These are phyloP conservation scores for Russula earlei DNA, from an alignment of 768 basidiomycete species.

Conservation along the genomic window DNA sequence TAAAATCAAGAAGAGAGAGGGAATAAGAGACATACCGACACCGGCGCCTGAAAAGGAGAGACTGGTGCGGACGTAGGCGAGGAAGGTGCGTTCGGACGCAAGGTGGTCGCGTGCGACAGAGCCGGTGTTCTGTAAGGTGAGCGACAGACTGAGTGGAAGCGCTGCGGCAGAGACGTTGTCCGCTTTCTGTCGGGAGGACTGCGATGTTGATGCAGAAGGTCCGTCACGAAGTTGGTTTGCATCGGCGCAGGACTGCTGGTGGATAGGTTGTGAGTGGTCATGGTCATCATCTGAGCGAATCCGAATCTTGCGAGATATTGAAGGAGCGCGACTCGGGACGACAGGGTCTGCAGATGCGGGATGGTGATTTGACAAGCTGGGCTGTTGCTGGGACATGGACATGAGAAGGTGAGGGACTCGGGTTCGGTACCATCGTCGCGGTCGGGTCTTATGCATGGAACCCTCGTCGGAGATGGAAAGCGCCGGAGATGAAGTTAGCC, in stretches of 20 bases:
- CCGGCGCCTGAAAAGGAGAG: conserved; percentile 40
- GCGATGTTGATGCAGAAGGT: too few relatives aligned
- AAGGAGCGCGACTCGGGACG: background rate
- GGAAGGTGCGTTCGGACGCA: conserved; percentile 41
- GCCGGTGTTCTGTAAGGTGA: conserved; percentile 37
- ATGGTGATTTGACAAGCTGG: too few relatives aligned
- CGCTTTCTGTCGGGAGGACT: background rate
- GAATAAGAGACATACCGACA: conserved; percentile 31
- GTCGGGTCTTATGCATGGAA: too few relatives aligned
- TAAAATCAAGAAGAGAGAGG: background rate
- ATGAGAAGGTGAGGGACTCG: too few relatives aligned
- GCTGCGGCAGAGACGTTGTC: background rate
- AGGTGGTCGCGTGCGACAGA: conserved; percentile 45
- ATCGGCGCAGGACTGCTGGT: background rate
- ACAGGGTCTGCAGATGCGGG: too few relatives aligned
- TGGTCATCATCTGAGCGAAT: background rate
- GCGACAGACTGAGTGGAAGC: conserved; percentile 10
- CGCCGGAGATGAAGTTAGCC: too few relatives aligned
- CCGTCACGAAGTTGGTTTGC: background rate
- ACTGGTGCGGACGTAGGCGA: conserved; percentile 44
- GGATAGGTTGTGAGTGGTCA: background rate
- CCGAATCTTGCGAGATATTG: background rate
- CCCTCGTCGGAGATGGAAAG: too few relatives aligned
- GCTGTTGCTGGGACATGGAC: too few relatives aligned
- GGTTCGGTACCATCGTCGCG: too few relatives aligned